These are phyloP conservation scores for Eucalyptus cladocalyx DNA, from an alignment of 345 rosid species.

Conservation along the genomic window DNA sequence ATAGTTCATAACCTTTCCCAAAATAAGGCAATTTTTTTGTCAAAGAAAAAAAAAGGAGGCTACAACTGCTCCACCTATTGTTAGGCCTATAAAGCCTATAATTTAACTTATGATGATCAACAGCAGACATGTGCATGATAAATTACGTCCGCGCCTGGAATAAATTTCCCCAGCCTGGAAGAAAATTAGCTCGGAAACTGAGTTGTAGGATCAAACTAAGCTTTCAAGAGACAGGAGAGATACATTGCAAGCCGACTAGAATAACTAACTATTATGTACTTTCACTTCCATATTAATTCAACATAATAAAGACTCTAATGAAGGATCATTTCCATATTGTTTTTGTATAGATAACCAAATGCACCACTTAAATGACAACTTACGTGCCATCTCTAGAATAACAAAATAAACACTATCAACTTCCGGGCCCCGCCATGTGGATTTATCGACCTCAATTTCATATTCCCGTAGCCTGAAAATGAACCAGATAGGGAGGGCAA, in stretches of 20 bases:
- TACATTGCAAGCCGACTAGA: background rate
- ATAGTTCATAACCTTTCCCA: background rate
- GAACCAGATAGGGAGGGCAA: background rate
- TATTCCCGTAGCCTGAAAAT: constrained; percentile 66
- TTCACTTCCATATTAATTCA: background rate
- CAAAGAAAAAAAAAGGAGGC: background rate
- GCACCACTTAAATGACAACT: constrained; percentile 5
- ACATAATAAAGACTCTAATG: background rate
- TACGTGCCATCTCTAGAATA: constrained; percentile 92
- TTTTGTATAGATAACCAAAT: background rate
- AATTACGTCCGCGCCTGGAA: background rate
- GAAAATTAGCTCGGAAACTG: background rate
- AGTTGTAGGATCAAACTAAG: background rate
- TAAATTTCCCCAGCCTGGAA: background rate
- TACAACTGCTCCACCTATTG: background rate
- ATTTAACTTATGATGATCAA: background rate
- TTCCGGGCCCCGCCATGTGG: constrained; percentile 62
- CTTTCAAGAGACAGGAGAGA: too few relatives aligned
- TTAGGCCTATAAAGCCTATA: background rate
- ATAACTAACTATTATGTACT: background rate
- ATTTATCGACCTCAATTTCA: constrained; percentile 69
- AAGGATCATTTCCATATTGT: background rate
- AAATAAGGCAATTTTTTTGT: background rate
- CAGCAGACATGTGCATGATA: background rate
- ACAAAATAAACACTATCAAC: constrained; percentile 77